Percentiles rank a stretch among this genome's conserved stretches.
Conservation (phyloP, 192 early-diverging fungal genomes). For the Borealophlyctis nickersoniae region DNA sequence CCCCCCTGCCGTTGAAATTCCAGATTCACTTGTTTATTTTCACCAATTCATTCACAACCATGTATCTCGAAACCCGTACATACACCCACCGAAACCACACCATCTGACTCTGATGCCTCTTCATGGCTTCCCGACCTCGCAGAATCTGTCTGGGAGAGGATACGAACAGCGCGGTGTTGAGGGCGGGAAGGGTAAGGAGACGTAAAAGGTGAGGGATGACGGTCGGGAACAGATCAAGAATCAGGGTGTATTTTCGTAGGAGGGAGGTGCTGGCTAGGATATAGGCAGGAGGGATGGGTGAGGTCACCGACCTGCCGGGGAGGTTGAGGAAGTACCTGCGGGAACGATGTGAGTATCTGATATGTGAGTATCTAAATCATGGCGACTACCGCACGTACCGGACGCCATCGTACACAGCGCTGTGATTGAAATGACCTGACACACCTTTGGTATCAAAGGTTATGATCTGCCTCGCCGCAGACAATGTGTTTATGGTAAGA, state of each 20-base stretch:
- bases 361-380: background rate
- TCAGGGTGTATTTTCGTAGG: slow-evolving; percentile 53
- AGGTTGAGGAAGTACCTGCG: slow-evolving; percentile 3
- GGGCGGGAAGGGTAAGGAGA: too few species aligned
- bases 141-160: slow-evolving; percentile 8
- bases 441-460: slow-evolving; percentile 89
- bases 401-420: slow-evolving; percentile 73
- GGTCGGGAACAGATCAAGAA: slow-evolving; percentile 30
- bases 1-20: too few species aligned
- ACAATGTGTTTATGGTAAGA: background rate
- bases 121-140: slow-evolving; percentile 22
- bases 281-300: slow-evolving; percentile 48
- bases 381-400: slow-evolving; percentile 28
- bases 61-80: slow-evolving; percentile 82
- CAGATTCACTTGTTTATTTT: too few species aligned
- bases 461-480: slow-evolving; percentile 58
- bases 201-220: background rate
- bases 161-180: slow-evolving; percentile 22
- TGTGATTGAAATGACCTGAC: slow-evolving; percentile 90
- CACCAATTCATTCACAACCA: slow-evolving; percentile 75
- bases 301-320: slow-evolving; percentile 32
- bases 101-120: slow-evolving; percentile 73
- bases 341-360: slow-evolving; percentile 4
- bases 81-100: slow-evolving; percentile 93
- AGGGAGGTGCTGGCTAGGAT: slow-evolving; percentile 35